phyloP scores from a whole-genome alignment of 352 stramenopile species.

The Pythium aristosporum region DNA sequence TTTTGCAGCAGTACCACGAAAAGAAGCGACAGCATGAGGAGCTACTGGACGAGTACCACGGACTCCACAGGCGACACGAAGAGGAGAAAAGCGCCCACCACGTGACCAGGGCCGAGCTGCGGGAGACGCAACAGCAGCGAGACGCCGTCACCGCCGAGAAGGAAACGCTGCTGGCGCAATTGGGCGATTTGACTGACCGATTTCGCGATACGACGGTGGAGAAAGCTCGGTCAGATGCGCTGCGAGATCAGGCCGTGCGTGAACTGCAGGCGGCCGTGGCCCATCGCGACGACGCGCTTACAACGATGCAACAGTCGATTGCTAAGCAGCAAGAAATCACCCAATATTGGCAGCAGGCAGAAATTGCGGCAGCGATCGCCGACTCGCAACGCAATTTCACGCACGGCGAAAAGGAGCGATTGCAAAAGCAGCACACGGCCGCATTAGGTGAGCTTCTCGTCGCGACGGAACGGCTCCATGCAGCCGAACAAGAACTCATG shows the following conservation, averaged over 20 bases:
- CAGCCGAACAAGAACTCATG: conserved; percentile 53
- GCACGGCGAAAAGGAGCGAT: conserved; percentile 52
- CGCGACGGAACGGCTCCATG: conserved; percentile 42
- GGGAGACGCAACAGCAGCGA: conserved; percentile 2
- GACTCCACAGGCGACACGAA: conserved; percentile 38
- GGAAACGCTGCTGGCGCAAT: conserved; percentile 10
- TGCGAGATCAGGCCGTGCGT: conserved; percentile 27
- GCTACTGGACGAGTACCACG: conserved; percentile 36
- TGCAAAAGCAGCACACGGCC: conserved; percentile 42
- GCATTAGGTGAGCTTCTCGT: conserved; percentile 48
- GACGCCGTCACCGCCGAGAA: conserved; percentile 13
- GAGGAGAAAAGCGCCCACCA: conserved; percentile 43
- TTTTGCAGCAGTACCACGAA: conserved; percentile 23
- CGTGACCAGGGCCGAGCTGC: conserved; percentile 15
- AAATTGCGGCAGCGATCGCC: conserved; percentile 52
- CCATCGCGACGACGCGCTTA: conserved; percentile 50
- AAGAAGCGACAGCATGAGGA: conserved; percentile 30
- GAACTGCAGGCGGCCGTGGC: conserved; percentile 36
- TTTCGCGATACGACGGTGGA: conserved; percentile 33
- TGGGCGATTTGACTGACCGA: conserved; percentile 20
- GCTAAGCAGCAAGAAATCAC: conserved; percentile 41
- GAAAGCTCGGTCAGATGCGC: conserved; percentile 32
- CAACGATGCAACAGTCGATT: conserved; percentile 45
- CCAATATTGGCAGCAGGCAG: conserved; percentile 54
- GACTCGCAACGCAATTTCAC: conserved; percentile 73